A percentile compares a stretch with the other conserved stretches of the same genome.
Evolutionary conservation across 2,329 filamentous ascomycete genomes (phyloP).

Genomic region (Colletotrichum lentis): DNA sequence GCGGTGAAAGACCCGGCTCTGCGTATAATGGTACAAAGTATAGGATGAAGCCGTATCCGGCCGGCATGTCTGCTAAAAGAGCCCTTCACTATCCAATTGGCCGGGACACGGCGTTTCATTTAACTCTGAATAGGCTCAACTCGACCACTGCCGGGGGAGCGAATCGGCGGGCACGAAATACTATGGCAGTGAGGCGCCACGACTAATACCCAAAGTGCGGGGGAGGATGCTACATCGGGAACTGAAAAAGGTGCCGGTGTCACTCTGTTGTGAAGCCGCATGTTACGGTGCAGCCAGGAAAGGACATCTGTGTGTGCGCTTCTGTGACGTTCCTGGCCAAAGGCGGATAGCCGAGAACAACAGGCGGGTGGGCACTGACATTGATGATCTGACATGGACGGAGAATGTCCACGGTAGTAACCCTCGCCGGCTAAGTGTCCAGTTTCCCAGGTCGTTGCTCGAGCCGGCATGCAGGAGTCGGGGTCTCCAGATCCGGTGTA

Average conservation of each 20-base stretch:
- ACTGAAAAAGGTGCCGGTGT: neutral
- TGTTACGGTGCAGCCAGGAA: slow-evolving; percentile 20
- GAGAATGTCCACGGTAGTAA: neutral
- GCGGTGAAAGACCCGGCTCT: no score
- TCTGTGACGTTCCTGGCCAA: slow-evolving; percentile 6
- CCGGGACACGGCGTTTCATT: neutral
- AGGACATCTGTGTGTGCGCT: neutral
- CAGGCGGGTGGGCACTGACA: neutral
- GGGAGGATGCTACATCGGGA: neutral
- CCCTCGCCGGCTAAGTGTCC: neutral
- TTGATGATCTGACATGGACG: neutral
- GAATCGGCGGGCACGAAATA: neutral
- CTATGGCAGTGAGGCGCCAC: slow-evolving; percentile 2
- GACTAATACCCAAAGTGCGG: slow-evolving; percentile 13
- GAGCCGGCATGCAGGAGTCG: neutral
- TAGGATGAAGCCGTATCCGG: no score
- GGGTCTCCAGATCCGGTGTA: neutral
- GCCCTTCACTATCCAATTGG: slow-evolving; percentile 6
- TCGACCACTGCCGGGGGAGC: slow-evolving; percentile 8
- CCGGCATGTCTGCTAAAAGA: neutral
- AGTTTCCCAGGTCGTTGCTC: neutral
- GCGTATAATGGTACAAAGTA: neutral
- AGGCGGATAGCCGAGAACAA: neutral
- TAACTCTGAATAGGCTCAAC: slow-evolving; percentile 25
- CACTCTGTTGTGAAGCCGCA: neutral